Percentiles rank a stretch among this genome's conserved stretches.
Conservation (phyloP, 2,329 filamentous ascomycete species). For the Fusarium anguioides region DNA sequence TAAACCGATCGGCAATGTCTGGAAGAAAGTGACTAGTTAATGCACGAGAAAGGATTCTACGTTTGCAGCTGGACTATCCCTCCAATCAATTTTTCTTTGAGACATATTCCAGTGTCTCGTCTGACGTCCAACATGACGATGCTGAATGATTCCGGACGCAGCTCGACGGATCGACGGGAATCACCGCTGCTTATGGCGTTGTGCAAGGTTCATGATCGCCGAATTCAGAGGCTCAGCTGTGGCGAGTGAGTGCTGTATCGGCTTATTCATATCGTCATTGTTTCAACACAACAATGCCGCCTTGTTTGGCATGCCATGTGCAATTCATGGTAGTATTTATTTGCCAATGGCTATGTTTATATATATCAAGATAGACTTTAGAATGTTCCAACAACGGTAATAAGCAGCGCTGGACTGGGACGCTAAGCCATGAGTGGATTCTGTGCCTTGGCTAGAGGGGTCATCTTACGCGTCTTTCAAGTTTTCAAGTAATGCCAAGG, state of each 20-base stretch:
- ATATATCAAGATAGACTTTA: background rate
- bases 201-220: background rate
- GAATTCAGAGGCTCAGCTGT: background rate
- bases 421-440: background rate
- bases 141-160: background rate
- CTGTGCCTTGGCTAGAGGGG: slow-evolving; percentile 1
- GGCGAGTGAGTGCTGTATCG: background rate
- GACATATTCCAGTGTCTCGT: background rate
- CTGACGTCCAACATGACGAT: background rate
- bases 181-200: too few species aligned
- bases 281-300: too few species aligned
- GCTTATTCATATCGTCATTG: background rate
- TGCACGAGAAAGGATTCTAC: too few species aligned
- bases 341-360: background rate
- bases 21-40: too few species aligned
- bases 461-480: slow-evolving; percentile 10
- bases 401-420: background rate
- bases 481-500: slow-evolving; percentile 24
- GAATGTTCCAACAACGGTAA: background rate
- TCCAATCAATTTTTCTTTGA: background rate
- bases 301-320: too few species aligned
- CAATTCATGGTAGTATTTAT: background rate
- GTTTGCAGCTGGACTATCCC: too few species aligned
- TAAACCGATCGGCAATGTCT: too few species aligned
- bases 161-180: background rate